Conservation (phyloP, 208 protist genomes). For the Trypanosoma conorhini region DNA sequence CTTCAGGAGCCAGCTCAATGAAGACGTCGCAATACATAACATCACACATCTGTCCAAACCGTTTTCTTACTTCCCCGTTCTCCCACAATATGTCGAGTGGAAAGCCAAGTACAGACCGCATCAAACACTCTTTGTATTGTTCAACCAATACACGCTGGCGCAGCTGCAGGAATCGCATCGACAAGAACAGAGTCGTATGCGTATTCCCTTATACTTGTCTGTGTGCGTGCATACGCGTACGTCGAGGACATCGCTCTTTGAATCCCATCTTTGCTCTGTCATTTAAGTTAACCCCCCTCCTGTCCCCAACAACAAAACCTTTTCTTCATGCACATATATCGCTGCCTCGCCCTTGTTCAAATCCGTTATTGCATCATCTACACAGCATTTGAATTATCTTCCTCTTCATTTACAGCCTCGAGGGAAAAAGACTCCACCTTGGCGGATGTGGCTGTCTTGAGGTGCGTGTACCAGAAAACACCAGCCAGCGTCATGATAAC, state of each 20-base stretch:
- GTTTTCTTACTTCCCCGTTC: neutral
- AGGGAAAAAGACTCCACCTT: conserved; percentile 4
- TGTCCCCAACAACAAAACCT: neutral
- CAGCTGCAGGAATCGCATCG: too few relatives aligned
- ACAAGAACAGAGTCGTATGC: too few relatives aligned
- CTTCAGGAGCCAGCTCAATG: neutral
- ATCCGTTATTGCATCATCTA: neutral
- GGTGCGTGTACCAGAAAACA: conserved; percentile 85
- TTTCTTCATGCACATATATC: neutral
- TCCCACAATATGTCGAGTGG: neutral
- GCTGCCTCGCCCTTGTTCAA: neutral
- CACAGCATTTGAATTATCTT: conserved; percentile 16
- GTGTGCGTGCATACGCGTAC: conserved; percentile 1
- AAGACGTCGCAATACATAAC: neutral
- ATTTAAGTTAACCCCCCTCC: neutral
- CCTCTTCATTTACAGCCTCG: conserved; percentile 21
- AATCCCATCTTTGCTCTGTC: neutral
- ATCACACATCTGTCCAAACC: neutral
- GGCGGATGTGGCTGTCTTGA: conserved; percentile 29
- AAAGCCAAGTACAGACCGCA: neutral
- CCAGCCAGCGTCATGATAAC: conserved; percentile 59
- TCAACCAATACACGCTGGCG: too few relatives aligned
- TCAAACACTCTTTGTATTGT: neutral
- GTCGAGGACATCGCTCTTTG: neutral
- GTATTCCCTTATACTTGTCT: neutral